Percentiles rank a stretch among this genome's conserved stretches.
phyloP scores from a whole-genome alignment of 1,284 basidiomycete species.

The Trichosporon ovoides region DNA sequence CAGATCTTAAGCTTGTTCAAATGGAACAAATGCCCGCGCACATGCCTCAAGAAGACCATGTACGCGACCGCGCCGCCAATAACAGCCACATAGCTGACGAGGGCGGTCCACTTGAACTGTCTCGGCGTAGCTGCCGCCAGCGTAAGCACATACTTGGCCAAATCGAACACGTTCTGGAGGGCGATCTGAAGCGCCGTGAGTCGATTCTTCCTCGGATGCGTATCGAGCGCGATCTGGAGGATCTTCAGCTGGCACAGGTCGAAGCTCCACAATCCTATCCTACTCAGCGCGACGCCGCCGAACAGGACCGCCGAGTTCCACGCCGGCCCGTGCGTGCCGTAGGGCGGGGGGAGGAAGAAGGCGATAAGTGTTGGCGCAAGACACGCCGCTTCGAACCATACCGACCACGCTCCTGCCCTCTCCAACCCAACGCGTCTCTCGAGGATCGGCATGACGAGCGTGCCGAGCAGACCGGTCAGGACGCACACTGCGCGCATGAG shows the following conservation, averaged over 20 bases:
- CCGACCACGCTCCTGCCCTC: constrained; percentile 51
- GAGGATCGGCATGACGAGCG: constrained; percentile 50
- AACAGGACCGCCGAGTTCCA: constrained; percentile 37
- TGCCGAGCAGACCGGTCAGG: constrained; percentile 49
- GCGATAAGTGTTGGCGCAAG: constrained; percentile 38
- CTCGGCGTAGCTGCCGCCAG: constrained; percentile 30
- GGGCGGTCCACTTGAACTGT: constrained; percentile 46
- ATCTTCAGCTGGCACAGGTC: constrained; percentile 49
- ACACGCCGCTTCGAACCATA: constrained; percentile 46
- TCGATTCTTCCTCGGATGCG: constrained; percentile 45
- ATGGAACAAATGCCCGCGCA: constrained; percentile 41
- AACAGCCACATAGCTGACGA: constrained; percentile 44
- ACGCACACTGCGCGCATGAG: constrained; percentile 40
- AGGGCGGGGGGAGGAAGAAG: constrained; percentile 31
- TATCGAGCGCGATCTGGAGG: constrained; percentile 44
- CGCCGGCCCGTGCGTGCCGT: constrained; percentile 33
- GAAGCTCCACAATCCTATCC: constrained; percentile 51
- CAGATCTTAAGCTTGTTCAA: constrained; percentile 25
- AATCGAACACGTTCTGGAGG: constrained; percentile 47
- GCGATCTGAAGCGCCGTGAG: constrained; percentile 49
- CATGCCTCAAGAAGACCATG: constrained; percentile 30
- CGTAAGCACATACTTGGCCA: constrained; percentile 42
- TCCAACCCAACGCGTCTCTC: constrained; percentile 42
- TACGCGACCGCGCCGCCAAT: constrained; percentile 32
- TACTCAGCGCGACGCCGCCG: constrained; percentile 38